Base-by-base conservation (phyloP, 352 stramenopile genomes). In the Globisporangium uncinulatum region DNA sequence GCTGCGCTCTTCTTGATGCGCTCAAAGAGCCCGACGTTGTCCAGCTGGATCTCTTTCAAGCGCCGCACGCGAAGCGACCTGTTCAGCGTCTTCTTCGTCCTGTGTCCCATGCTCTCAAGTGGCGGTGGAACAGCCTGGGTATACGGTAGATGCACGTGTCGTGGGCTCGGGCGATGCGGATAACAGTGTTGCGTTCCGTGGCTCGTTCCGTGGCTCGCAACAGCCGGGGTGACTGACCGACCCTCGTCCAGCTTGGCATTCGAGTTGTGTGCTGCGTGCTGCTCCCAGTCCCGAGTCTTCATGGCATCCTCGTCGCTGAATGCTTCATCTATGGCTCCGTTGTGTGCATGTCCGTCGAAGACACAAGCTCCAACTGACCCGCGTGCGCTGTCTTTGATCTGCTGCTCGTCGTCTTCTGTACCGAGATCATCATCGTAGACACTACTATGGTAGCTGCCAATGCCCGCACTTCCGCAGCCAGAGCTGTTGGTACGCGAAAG, bases 31-130 rank as follows among this genome's bases (percentile, higher is more conserved):
- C 61, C 67, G n/a, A 58, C 51, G 34, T 89, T 92, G 59, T 86
- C 72, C 3, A 52, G 48, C 44, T 89, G 65, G 52, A 92, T 90
- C 54, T 88, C 70, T 56, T 84, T 83, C 9, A 90, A 65, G 3
- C 69, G 64, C 2, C 74, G 71, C 17, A 66, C 66, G 0, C 79
- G 78, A 54, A 89, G 79, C 31, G 78, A 69, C 4, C 56, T 57
- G 29, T 84, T 80, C 13, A 83, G 34, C 6, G 77, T 68, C 37
- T 75, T 79, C 43, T 69, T 73, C 46, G 20, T 46, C 29, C 15
- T 15, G 0, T 17, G 3, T 4, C 14, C 17, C 42, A 29, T 48
- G 57, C 4, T 36, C 49, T 51, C 53, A 20, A 7, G 41, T n/a
- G 55, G 57, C 20, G 67, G 63, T 21, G 61, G 57, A 6, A 60